phyloP scores from a whole-genome alignment of 495 filamentous ascomycete genomes.

The Hyaloscypha bicolor region DNA sequence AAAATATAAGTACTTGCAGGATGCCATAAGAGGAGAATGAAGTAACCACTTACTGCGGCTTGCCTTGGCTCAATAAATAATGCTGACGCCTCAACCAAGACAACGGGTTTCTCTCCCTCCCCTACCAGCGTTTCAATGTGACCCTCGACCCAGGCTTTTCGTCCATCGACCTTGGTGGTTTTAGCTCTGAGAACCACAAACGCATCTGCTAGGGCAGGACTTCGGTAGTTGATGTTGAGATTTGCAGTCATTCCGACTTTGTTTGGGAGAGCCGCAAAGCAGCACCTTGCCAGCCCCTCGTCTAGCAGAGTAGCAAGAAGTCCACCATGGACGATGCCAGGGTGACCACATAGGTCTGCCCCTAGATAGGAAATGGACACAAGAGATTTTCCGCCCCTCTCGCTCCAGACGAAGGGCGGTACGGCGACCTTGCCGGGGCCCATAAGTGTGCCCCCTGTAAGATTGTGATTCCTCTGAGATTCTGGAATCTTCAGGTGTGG shows the following conservation, averaged over 20 bases:
- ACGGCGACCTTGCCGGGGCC: slow-evolving; percentile 79
- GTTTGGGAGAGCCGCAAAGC: slow-evolving; percentile 86
- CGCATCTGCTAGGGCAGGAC: slow-evolving; percentile 72
- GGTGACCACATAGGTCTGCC: slow-evolving; percentile 82
- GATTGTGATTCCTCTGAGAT: slow-evolving; percentile 64
- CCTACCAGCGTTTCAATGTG: slow-evolving; percentile 80
- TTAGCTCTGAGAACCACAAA: slow-evolving; percentile 80
- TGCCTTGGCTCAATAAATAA: slow-evolving; percentile 89
- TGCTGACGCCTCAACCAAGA: slow-evolving; percentile 78
- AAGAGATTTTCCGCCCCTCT: slow-evolving; percentile 69
- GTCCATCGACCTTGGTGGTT: slow-evolving; percentile 86
- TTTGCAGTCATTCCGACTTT: slow-evolving; percentile 90
- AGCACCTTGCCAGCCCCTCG: slow-evolving; percentile 88
- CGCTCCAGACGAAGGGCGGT: slow-evolving; percentile 77
- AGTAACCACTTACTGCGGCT: slow-evolving; percentile 49
- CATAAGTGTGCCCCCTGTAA: slow-evolving; percentile 80
- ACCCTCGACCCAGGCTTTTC: slow-evolving; percentile 96
- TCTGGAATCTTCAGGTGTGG: slow-evolving; percentile 86
- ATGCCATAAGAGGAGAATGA: neutral
- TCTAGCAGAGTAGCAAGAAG: slow-evolving; percentile 90
- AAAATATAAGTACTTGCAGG: slow-evolving; percentile 1
- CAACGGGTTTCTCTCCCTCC: slow-evolving; percentile 58
- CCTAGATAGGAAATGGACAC: slow-evolving; percentile 82
- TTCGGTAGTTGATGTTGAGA: slow-evolving; percentile 85
- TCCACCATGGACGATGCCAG: slow-evolving; percentile 90